Base-by-base conservation (phyloP, 257 asterid genomes). In the Penstemon newberryi region DNA sequence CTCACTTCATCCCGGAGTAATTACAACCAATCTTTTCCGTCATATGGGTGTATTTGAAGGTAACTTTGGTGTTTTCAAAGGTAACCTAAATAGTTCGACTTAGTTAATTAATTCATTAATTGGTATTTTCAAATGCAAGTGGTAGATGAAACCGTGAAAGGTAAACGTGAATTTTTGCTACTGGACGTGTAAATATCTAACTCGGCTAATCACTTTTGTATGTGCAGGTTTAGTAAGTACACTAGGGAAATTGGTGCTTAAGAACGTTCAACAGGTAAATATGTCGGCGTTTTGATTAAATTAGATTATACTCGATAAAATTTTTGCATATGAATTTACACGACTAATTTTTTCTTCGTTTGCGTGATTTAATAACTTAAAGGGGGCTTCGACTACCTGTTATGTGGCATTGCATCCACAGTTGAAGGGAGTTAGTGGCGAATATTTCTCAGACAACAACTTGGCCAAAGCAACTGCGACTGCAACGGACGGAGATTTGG, bases 311-410 rank as follows among this genome's bases (percentile, higher is more conserved):
- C 25, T 19, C 1, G 56, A 49, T 19, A 4, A 15, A 5, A 25
- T 46, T 39, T 13, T 49, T n/a, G 46, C 37, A 11, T 68, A 33
- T 13, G 51, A 49, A 70, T 59, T 39, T 38, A 7, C 2, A 3
- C 18, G 33, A 39, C 19, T 8, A 42, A 52, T 41, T 12, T 59
- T n/a, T 60, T 41, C 50, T 53, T 46, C 18, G 4, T 36, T 42
- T 49, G 40, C 46, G 4, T 59, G 45, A 13, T 13, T 40, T 40
- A 47, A 33, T 40, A 13, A 46, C 67, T 1, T 45, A 8, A 61
- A 83, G 94, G 97, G 97, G 41, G 97, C 97, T 52, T 81, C 96
- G 44, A 87, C 97, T 8, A 82, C 89, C 10, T 89, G 97, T 45
- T 91, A 87, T 60, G 69, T 80, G 69, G 96, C 96, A 8, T 67